Evolutionary conservation across 345 rosid species (phyloP).

Genomic region (Ceriops zippeliana): DNA sequence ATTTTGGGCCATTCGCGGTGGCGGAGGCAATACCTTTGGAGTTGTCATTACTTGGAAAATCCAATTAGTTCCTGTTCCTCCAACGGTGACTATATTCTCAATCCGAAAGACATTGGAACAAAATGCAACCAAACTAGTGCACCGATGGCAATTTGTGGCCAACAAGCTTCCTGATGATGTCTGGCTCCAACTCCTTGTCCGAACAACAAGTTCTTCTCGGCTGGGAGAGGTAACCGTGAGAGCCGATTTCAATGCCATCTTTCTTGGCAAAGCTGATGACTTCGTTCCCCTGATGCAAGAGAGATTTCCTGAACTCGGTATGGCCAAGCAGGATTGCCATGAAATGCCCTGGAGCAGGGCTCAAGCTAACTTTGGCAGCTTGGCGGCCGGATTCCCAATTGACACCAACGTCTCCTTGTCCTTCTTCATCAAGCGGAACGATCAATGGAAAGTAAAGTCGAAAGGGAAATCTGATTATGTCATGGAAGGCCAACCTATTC

Average conservation of each 20-base stretch:
- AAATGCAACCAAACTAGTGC: slow-evolving; percentile 11
- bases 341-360: slow-evolving; percentile 11
- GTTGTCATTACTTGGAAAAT: slow-evolving; percentile 12
- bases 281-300: slow-evolving; percentile 9
- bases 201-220: neutral
- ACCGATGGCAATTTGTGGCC: slow-evolving; percentile 18
- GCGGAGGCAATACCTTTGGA: slow-evolving; percentile 23
- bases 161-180: neutral
- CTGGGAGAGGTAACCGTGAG: neutral
- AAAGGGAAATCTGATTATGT: slow-evolving; percentile 22
- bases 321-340: slow-evolving; percentile 11
- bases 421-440: neutral
- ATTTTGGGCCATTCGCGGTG: slow-evolving; percentile 24
- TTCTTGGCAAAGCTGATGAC: slow-evolving; percentile 3
- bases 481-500: slow-evolving; percentile 1
- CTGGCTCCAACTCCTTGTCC: neutral
- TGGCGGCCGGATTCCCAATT: neutral
- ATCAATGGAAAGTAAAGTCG: neutral
- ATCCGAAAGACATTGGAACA: slow-evolving; percentile 10
- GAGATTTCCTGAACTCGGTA: slow-evolving; percentile 8
- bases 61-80: slow-evolving; percentile 11
- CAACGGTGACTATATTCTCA: slow-evolving; percentile 6
- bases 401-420: slow-evolving; percentile 1
- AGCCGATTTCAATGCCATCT: slow-evolving; percentile 3
- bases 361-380: neutral